phyloP scores from a whole-genome alignment of 148 eudicot genomes.

The Oxyria digyna region DNA sequence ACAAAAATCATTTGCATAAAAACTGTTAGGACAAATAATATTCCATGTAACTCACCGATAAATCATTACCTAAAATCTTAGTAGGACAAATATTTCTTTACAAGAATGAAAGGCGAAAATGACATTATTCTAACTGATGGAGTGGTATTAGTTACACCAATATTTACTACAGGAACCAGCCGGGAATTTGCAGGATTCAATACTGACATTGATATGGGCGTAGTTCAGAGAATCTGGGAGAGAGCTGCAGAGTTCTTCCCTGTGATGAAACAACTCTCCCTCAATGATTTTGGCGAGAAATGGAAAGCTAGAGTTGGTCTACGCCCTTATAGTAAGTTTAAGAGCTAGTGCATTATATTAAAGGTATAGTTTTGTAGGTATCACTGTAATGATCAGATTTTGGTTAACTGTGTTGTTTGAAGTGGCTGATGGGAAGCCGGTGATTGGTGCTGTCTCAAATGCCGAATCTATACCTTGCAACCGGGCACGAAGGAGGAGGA shows the following conservation, averaged over 20 bases:
- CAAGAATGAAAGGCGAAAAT: no score
- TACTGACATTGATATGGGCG: slow-evolving; percentile 43
- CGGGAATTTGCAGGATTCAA: slow-evolving; percentile 77
- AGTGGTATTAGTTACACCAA: background rate
- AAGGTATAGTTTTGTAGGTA: background rate
- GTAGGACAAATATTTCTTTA: no score
- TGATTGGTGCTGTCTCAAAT: slow-evolving; percentile 62
- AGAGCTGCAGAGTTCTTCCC: slow-evolving; percentile 75
- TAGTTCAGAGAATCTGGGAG: slow-evolving; percentile 62
- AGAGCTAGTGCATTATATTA: background rate
- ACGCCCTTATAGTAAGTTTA: slow-evolving; percentile 87
- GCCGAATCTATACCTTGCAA: slow-evolving; percentile 60
- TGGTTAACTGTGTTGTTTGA: background rate
- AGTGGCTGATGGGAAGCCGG: slow-evolving; percentile 62
- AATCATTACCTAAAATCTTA: no score
- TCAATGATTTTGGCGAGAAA: slow-evolving; percentile 27
- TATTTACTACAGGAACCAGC: slow-evolving; percentile 66
- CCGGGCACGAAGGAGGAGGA: slow-evolving; percentile 98
- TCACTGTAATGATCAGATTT: no score
- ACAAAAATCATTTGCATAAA: no score
- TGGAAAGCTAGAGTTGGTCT: slow-evolving; percentile 70
- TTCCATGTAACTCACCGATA: no score
- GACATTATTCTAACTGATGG: no score
- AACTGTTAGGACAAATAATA: no score
- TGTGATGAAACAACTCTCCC: slow-evolving; percentile 34